These are phyloP conservation scores for Penicillium sp. DNA, from an alignment of 2,329 filamentous ascomycete species.

Conservation along the genomic window DNA sequence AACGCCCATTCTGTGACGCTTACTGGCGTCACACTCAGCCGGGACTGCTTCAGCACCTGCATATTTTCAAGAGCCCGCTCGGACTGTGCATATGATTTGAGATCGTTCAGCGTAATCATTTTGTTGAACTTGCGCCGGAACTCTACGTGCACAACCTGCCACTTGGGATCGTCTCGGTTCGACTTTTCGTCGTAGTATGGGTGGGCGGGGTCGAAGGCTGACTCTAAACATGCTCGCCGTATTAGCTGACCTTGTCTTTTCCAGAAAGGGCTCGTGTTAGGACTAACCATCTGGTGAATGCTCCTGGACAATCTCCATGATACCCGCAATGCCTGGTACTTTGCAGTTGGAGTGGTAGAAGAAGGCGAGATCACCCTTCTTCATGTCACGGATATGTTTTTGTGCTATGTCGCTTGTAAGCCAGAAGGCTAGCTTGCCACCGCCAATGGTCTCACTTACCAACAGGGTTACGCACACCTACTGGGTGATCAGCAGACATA, in stretches of 20 bases:
- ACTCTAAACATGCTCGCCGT: constrained; percentile 43
- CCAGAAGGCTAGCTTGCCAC: no score
- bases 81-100: constrained; percentile 56
- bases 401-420: constrained; percentile 49
- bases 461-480: constrained; percentile 40
- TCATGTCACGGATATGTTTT: constrained; percentile 88
- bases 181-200: constrained; percentile 80
- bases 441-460: no score
- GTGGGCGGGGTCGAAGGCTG: constrained; percentile 61
- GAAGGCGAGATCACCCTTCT: constrained; percentile 80
- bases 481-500: constrained; percentile 19
- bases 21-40: constrained; percentile 64
- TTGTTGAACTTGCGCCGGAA: constrained; percentile 74
- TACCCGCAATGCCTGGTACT: constrained; percentile 73
- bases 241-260: no score
- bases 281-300: constrained; percentile 67
- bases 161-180: constrained; percentile 60
- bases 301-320: constrained; percentile 84
- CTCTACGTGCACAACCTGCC: constrained; percentile 81
- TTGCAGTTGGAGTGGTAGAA: constrained; percentile 97
- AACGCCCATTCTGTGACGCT: no score
- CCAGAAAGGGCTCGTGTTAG: no score
- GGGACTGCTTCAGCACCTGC: constrained; percentile 72
- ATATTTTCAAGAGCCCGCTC: constrained; percentile 58
- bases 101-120: constrained; percentile 60